A percentile compares a stretch with the other conserved stretches of the same genome.
These are phyloP conservation scores for Coemansia sp. DNA, from an alignment of 192 early-diverging fungal species.

Conservation along the genomic window DNA sequence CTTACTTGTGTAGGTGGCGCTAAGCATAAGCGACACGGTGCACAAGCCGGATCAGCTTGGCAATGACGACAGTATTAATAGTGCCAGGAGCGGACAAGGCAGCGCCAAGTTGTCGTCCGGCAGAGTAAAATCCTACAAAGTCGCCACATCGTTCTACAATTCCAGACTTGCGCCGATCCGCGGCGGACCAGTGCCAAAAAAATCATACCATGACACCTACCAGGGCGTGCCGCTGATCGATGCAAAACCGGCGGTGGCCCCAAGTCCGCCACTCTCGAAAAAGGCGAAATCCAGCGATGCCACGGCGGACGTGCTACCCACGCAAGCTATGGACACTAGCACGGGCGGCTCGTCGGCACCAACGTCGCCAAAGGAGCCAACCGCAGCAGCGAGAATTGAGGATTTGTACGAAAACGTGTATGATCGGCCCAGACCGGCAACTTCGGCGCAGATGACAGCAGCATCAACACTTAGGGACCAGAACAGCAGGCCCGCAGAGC, in stretches of 20 bases:
- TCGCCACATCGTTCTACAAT: slow-evolving; percentile 32
- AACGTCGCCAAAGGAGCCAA: neutral
- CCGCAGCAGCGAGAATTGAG: neutral
- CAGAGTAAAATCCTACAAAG: neutral
- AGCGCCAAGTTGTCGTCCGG: slow-evolving; percentile 1
- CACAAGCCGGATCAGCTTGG: neutral
- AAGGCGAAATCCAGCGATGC: neutral
- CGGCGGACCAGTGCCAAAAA: slow-evolving; percentile 14
- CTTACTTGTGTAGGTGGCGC: slow-evolving; percentile 25
- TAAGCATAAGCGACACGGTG: slow-evolving; percentile 3
- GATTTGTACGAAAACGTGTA: neutral
- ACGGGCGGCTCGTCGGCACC: neutral
- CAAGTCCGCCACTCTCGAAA: neutral
- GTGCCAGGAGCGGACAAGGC: neutral
- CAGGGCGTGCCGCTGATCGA: slow-evolving; percentile 35
- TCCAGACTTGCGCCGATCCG: slow-evolving; percentile 30
- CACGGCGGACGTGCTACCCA: neutral
- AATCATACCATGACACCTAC: slow-evolving; percentile 22
- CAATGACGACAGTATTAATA: neutral
- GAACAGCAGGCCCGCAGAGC: neutral
- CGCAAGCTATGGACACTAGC: neutral
- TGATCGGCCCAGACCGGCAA: slow-evolving; percentile 5
- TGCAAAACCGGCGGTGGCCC: neutral
- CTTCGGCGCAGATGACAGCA: slow-evolving; percentile 11
- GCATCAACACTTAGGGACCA: neutral